A percentile compares a stretch with the other conserved stretches of the same genome.
These are phyloP conservation scores for Pseudocohnilembus persalinus DNA, from an alignment of 169 alveolate species.

Conservation along the genomic window DNA sequence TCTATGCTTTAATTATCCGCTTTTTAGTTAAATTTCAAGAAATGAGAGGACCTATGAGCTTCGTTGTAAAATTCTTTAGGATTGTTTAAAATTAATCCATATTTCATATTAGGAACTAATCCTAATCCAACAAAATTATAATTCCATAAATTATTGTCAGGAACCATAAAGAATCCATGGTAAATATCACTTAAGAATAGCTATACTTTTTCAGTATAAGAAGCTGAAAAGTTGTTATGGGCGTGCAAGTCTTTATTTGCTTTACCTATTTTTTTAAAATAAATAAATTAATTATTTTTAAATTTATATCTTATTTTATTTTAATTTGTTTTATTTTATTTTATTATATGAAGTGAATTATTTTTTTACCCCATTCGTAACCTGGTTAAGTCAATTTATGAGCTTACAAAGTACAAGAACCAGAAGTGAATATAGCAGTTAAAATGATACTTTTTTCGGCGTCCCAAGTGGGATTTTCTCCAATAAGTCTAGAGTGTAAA, in stretches of 20 bases:
- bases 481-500: constrained; percentile 65
- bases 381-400: constrained; percentile 93
- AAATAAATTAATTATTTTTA: constrained; percentile 21
- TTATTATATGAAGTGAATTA: too few relatives aligned
- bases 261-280: constrained; percentile 37
- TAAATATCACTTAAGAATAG: constrained; percentile 95
- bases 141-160: constrained; percentile 99
- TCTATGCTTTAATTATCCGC: constrained; percentile 40
- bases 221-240: constrained; percentile 41
- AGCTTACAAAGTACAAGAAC: constrained; percentile 96
- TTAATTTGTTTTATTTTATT: too few relatives aligned
- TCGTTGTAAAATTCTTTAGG: constrained; percentile 98
- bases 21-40: constrained; percentile 75
- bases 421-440: constrained; percentile 96
- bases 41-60: constrained; percentile 95
- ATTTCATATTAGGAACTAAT: constrained; percentile 91
- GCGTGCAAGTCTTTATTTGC: constrained; percentile 59
- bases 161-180: constrained; percentile 98
- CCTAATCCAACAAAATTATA: constrained; percentile 98
- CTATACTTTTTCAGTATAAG: constrained; percentile 89
- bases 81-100: constrained; percentile 89
- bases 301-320: too few relatives aligned
- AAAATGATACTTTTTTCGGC: constrained; percentile 66
- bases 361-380: constrained; percentile 81
- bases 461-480: constrained; percentile 64